Evolutionary conservation across 169 alveolate species (phyloP), one percentile per base, ranked within the genome.

Genomic region (Babesia ovis): DNA sequence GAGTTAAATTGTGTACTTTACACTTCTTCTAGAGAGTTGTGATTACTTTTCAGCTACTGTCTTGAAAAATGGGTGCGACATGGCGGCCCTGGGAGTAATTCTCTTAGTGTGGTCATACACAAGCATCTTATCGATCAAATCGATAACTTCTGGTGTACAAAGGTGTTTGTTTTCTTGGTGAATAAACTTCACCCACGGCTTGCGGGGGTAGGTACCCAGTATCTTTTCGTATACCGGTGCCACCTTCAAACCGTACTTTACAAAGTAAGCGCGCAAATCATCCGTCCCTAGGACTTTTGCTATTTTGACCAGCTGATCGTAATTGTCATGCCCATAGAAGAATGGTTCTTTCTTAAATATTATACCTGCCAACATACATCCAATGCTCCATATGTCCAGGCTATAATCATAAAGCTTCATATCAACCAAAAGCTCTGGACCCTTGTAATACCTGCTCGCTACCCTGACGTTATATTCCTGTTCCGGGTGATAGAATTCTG

Each of bases 401-500:
- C 99, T 94, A 75, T 98, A 98, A 86, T 97, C 99, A 87, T 98
- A 98, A 58, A 86, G 84, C 72, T 92, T 94, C 74, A 95, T 89
- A 75, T 97, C 99, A 31, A 97, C 98, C 23, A 98, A 88, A 22
- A 98, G 90, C 90, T 98, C 99, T 8, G 99, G 99, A 20, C 99
- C 99, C 92, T 98, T 98, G 89, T 95, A 98, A 87, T 98, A 97
- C 46, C 99, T 91, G 61, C 94, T 92, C 20, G 97, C 98, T 11
- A 97, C 99, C 62, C 99, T 86, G 9, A 98, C 99, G 83, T 97
- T 98, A 91, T 97, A 98, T 77, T 96, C 99, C 67, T 95, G 92
- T n/a, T 95, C 97, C n/a, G 98, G 98, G 72, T 95, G 98, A 70
- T 98, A 98, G 88, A 95, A 98, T 89, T 98, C 99, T 14, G 99